Conservation (phyloP, 202 grass and related monocot species). For the Brachypodium distachyon region DNA sequence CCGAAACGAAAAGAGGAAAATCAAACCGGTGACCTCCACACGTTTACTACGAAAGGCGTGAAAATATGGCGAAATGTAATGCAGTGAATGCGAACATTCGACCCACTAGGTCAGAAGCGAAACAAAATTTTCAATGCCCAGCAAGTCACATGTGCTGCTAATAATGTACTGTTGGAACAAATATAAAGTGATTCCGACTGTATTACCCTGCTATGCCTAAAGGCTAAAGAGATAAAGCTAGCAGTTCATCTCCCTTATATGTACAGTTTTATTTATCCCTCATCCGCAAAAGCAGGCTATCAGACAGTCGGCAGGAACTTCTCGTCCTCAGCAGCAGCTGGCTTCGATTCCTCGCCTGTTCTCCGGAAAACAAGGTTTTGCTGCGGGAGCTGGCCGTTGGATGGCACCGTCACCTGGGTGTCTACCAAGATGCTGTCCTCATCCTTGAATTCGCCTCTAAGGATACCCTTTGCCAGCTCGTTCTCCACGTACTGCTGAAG, state of each 20-base stretch:
- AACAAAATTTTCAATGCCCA: not conserved
- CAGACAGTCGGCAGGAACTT: slow-evolving; percentile 43
- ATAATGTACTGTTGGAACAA: not conserved
- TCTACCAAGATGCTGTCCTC: slow-evolving; percentile 69
- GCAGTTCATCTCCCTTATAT: slow-evolving; percentile 11
- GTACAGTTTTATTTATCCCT: slow-evolving; percentile 31
- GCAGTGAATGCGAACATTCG: too few species aligned
- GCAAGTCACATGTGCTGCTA: not conserved
- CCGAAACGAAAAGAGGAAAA: too few species aligned
- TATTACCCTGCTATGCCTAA: not conserved
- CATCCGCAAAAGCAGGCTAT: not conserved
- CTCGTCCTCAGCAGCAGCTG: slow-evolving; percentile 36
- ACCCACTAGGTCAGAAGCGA: not conserved
- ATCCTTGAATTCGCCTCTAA: slow-evolving; percentile 83
- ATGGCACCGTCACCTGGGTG: slow-evolving; percentile 58
- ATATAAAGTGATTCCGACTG: not conserved
- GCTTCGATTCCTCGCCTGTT: not conserved
- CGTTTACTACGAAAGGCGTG: too few species aligned
- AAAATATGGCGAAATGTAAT: too few species aligned
- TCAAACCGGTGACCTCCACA: too few species aligned
- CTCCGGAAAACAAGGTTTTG: slow-evolving; percentile 78
- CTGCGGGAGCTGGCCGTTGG: slow-evolving; percentile 76
- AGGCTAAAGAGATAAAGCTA: not conserved
- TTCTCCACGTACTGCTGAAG: slow-evolving; percentile 97
- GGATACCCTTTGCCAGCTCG: slow-evolving; percentile 83